Percentiles rank a stretch among this genome's conserved stretches.
Conservation (phyloP, 2,329 filamentous ascomycete genomes). For the Aureobasidium lini region DNA sequence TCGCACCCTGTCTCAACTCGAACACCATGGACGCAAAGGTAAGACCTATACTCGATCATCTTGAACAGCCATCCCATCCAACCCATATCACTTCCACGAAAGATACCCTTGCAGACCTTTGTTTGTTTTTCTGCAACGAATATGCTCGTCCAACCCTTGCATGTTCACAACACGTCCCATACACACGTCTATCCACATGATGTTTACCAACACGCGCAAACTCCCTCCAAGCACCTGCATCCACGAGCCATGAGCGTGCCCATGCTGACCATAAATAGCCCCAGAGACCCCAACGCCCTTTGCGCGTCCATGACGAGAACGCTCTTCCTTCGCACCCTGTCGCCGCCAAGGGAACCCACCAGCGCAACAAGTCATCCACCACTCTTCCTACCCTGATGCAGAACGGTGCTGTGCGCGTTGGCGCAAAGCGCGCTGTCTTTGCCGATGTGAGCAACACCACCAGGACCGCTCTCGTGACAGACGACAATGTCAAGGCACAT, state of each 20-base stretch:
- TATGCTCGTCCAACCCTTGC: neutral
- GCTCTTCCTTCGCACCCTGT: constrained; percentile 32
- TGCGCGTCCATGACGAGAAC: constrained; percentile 65
- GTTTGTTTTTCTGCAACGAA: constrained; percentile 10
- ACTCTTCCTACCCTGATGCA: constrained; percentile 51
- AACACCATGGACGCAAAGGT: constrained; percentile 40
- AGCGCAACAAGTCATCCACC: constrained; percentile 72
- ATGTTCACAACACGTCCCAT: neutral
- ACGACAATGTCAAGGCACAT: constrained; percentile 47
- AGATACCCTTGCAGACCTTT: neutral
- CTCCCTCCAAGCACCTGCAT: neutral
- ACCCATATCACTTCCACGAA: neutral
- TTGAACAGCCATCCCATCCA: neutral
- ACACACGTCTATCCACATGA: constrained; percentile 3
- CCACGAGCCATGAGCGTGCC: neutral
- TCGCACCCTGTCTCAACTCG: constrained; percentile 2
- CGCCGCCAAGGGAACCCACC: constrained; percentile 56
- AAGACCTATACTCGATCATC: constrained; percentile 18
- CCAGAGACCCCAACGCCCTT: constrained; percentile 53
- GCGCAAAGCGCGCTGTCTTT: constrained; percentile 70
- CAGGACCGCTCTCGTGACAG: constrained; percentile 37
- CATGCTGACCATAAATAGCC: constrained; percentile 8
- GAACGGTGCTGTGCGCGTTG: constrained; percentile 52
- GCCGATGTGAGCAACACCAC: constrained; percentile 72
- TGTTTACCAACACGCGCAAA: neutral